Conservation (phyloP, 2,329 filamentous ascomycete genomes). For the Lizonia empirigonia region DNA sequence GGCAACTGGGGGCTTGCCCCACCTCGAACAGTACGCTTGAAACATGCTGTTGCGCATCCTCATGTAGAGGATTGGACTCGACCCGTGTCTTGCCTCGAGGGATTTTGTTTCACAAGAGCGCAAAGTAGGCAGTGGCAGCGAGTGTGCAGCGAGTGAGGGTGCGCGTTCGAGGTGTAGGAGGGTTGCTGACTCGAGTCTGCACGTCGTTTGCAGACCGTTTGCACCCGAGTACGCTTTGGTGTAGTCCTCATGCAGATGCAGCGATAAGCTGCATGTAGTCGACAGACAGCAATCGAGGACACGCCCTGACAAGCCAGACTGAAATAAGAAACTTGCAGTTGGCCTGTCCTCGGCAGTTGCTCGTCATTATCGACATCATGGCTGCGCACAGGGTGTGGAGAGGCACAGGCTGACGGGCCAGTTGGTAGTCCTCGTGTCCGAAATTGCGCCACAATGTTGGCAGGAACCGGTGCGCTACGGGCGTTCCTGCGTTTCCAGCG, state of each 20-base stretch:
- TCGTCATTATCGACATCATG: constrained; percentile 18
- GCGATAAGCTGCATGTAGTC: constrained; percentile 10
- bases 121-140: constrained; percentile 7
- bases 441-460: constrained; percentile 10
- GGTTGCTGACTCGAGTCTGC: constrained; percentile 11
- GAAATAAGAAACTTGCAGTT: constrained; percentile 9
- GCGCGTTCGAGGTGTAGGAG: constrained; percentile 12
- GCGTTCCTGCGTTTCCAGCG: constrained; percentile 7
- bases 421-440: constrained; percentile 16
- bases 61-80: constrained; percentile 23
- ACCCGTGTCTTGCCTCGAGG: constrained; percentile 15
- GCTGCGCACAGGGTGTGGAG: constrained; percentile 12
- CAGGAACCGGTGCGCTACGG: background rate
- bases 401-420: constrained; percentile 12
- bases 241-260: constrained; percentile 10
- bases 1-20: constrained; percentile 21
- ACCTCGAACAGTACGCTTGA: constrained; percentile 31
- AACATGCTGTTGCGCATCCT: constrained; percentile 36
- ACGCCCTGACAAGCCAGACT: background rate
- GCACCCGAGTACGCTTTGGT: constrained; percentile 9
- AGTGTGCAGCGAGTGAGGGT: constrained; percentile 21
- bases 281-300: background rate
- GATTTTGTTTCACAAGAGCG: constrained; percentile 2
- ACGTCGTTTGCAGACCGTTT: constrained; percentile 7
- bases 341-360: constrained; percentile 4